A percentile compares a stretch with the other conserved stretches of the same genome.
Evolutionary conservation across 805 yeast genomes (phyloP).

Genomic region (Candida railenensis): DNA sequence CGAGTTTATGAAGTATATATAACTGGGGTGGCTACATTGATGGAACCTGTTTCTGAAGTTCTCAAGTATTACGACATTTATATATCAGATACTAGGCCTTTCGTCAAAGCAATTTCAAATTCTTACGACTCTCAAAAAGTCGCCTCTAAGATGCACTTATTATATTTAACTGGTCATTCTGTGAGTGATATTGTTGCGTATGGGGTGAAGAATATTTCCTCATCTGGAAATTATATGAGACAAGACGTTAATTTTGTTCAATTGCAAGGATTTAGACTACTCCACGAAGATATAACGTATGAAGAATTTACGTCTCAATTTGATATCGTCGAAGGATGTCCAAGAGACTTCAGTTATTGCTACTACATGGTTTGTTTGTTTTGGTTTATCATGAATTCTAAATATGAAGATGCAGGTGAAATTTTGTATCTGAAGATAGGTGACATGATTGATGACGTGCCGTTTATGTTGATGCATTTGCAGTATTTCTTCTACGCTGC

Average conservation of each 20-base stretch:
- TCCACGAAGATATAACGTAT: constrained; percentile 10
- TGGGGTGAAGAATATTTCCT: neutral
- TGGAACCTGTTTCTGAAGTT: constrained; percentile 39
- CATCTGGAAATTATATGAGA: neutral
- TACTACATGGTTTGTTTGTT: constrained; percentile 11
- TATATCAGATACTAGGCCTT: constrained; percentile 13
- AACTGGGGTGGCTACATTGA: constrained; percentile 37
- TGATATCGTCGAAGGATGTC: neutral
- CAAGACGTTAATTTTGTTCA: constrained; percentile 5
- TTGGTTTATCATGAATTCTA: constrained; percentile 13
- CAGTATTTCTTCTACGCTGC: constrained; percentile 20
- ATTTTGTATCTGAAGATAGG: constrained; percentile 12
- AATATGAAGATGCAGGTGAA: constrained; percentile 16
- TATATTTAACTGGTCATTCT: constrained; percentile 16
- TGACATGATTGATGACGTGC: constrained; percentile 20
- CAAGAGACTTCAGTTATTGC: constrained; percentile 11
- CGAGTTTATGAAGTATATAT: constrained; percentile 43
- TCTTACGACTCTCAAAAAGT: constrained; percentile 11
- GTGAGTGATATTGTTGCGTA: constrained; percentile 4
- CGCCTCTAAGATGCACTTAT: constrained; percentile 12
- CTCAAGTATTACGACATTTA: constrained; percentile 23
- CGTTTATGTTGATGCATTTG: constrained; percentile 20
- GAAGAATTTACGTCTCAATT: constrained; percentile 9
- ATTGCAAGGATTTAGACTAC: constrained; percentile 6
- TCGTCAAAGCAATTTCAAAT: constrained; percentile 7